phyloP scores from a whole-genome alignment of 257 asterid genomes.

The Nicotiana obtusifolia region DNA sequence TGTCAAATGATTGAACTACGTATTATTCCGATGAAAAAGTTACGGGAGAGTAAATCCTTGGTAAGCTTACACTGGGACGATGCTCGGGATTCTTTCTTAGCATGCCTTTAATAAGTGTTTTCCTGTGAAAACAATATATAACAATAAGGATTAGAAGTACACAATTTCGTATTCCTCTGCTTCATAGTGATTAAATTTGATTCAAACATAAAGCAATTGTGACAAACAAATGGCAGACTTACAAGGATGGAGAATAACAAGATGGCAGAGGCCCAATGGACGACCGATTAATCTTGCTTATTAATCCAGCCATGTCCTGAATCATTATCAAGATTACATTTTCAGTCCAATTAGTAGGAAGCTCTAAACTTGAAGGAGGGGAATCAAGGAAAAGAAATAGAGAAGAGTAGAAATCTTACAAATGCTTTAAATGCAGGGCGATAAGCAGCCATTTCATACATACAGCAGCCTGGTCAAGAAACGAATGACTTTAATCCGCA shows the following conservation, averaged over 20 bases:
- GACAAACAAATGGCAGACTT: slow-evolving; percentile 30
- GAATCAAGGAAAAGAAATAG: not conserved
- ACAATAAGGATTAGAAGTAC: not conserved
- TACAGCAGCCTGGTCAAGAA: slow-evolving; percentile 74
- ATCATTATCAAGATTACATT: slow-evolving; percentile 10
- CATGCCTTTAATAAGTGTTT: slow-evolving; percentile 89
- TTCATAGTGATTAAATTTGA: not conserved
- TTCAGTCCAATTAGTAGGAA: not conserved
- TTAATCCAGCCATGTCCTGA: slow-evolving; percentile 99
- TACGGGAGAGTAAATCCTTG: not conserved
- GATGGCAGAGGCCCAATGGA: slow-evolving; percentile 98
- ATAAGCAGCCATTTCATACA: slow-evolving; percentile 99
- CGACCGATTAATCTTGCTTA: slow-evolving; percentile 93
- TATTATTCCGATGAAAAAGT: not conserved
- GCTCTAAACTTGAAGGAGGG: not conserved
- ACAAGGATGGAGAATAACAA: slow-evolving; percentile 94
- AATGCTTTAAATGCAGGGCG: slow-evolving; percentile 98
- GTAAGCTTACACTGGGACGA: slow-evolving; percentile 71
- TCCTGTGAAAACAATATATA: slow-evolving; percentile 42
- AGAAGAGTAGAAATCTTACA: slow-evolving; percentile 41
- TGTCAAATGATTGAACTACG: not conserved
- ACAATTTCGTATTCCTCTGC: not conserved
- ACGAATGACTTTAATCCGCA: not conserved
- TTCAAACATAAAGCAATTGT: not conserved
- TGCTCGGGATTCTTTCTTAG: slow-evolving; percentile 97